Evolutionary conservation across 495 filamentous ascomycete genomes (phyloP).

Genomic region (Darksidea phi): DNA sequence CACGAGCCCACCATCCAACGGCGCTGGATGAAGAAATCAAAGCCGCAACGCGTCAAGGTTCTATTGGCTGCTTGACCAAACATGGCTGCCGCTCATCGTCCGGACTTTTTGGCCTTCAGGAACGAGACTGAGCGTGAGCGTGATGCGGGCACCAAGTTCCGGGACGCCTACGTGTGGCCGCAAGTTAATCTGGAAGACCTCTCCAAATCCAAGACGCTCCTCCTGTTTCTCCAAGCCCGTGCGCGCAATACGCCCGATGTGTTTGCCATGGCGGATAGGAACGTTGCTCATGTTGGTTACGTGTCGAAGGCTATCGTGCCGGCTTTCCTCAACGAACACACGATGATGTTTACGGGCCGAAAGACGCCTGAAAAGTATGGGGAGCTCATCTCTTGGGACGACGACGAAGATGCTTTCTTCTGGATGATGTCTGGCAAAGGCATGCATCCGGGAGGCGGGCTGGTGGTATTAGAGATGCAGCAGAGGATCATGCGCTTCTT

Average conservation of each 20-base stretch:
- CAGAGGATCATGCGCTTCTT: conserved; percentile 49
- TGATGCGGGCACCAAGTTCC: conserved; percentile 23
- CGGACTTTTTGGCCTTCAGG: conserved; percentile 51
- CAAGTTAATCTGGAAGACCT: conserved; percentile 61
- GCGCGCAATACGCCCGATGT: conserved; percentile 46
- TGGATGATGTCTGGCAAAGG: conserved; percentile 36
- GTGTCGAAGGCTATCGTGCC: conserved; percentile 39
- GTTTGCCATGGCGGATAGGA: conserved; percentile 47
- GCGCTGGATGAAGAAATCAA: conserved; percentile 53
- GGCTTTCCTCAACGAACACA: conserved; percentile 44
- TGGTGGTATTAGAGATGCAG: conserved; percentile 51
- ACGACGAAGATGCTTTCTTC: conserved; percentile 44
- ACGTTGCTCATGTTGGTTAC: conserved; percentile 37
- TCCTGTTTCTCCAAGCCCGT: conserved; percentile 52
- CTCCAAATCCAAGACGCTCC: conserved; percentile 43
- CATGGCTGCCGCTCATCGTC: conserved; percentile 52
- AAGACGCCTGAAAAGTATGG: conserved; percentile 47
- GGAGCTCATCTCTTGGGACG: conserved; percentile 45
- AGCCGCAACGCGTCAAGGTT: conserved; percentile 44
- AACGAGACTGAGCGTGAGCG: conserved; percentile 21
- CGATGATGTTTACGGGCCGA: conserved; percentile 48
- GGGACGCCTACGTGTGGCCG: conserved; percentile 51
- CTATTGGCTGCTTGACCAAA: conserved; percentile 48
- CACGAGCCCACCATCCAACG: conserved; percentile 50
- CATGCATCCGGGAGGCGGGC: conserved; percentile 47